Base-by-base conservation (phyloP, 1,139 yeast species). In the Taphrina pruni region DNA sequence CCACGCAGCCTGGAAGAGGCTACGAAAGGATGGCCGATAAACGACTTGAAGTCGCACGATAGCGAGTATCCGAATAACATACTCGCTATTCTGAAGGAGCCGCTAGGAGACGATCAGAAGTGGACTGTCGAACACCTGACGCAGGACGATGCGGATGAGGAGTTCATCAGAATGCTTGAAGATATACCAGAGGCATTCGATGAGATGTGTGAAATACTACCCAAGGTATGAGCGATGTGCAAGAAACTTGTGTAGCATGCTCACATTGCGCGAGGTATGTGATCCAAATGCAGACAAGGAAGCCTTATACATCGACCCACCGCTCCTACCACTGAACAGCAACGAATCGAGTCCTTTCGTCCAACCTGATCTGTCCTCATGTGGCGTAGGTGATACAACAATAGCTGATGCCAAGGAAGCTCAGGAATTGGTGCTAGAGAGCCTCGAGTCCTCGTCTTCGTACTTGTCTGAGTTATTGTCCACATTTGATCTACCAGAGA, bases 251-350 rank as follows among this genome's bases (percentile, higher is more conserved):
- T 26, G 32, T 26, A 26, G 32, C 32, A 7, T 45, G 20, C 48
- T 45, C 48, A 45, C 20, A n/a, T 45, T 12, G 48, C 48, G 48
- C 8, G 48, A 45, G 48, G 48, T 7, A 17, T 45, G 20, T 17
- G 2, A 17, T 7, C n/a, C n/a, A 11, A 11, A 17, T 45, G 20
- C 48, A 7, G 8, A 45, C 8, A 8, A 45, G 8, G 48, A 45
- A n/a, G 20, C 48, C 17, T 20, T 45, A 45, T n/a, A 50, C 21
- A 50, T 50, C 36, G 54, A 50, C 12, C 54, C n/a, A 8, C 54
- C 54, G 11, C 54, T 50, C 6, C 54, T 50, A 21, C 54, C 54
- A n/a, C 48, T 45, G 20, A n/a, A 4, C 8, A 12, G 20, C 48
- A 2, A 45, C n/a, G 48, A 45, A n/a, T 20, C 48, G n/a, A 45